A percentile compares a stretch with the other conserved stretches of the same genome.
Conservation (phyloP, 1,284 basidiomycete species). For the Apiotrichum porosum region DNA sequence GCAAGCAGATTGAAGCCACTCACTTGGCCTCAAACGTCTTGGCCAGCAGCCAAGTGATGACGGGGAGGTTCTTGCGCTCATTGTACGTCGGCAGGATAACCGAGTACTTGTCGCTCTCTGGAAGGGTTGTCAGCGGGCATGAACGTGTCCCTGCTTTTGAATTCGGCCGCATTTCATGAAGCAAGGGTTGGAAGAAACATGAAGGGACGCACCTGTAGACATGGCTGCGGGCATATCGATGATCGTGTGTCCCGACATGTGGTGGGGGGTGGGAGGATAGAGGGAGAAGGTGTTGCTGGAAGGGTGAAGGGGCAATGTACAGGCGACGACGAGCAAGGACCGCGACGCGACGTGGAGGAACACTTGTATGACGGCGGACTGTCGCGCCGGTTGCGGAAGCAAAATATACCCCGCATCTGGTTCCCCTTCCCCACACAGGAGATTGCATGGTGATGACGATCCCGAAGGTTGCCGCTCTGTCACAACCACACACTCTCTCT, state of each 20-base stretch:
- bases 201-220: constrained; percentile 2
- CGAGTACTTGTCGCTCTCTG: constrained; percentile 60
- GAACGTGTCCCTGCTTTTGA: no score
- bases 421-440: no score
- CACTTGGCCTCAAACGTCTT: constrained; percentile 70
- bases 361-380: no score
- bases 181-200: neutral
- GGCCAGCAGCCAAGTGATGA: constrained; percentile 76
- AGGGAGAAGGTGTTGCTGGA: neutral
- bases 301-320: no score
- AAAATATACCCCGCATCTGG: no score
- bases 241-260: constrained; percentile 18
- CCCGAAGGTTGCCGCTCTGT: no score
- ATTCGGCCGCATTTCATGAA: no score
- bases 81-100: constrained; percentile 91
- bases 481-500: no score
- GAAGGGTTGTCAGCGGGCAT: neutral
- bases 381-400: no score
- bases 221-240: constrained; percentile 24
- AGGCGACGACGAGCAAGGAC: no score
- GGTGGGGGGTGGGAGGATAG: neutral
- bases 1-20: constrained; percentile 29
- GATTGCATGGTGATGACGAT: no score
- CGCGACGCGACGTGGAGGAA: no score
- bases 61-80: constrained; percentile 82